Percentiles rank a stretch among this genome's conserved stretches.
Evolutionary conservation across 2,329 filamentous ascomycete species (phyloP).

Genomic region (Xylaria sp.): DNA sequence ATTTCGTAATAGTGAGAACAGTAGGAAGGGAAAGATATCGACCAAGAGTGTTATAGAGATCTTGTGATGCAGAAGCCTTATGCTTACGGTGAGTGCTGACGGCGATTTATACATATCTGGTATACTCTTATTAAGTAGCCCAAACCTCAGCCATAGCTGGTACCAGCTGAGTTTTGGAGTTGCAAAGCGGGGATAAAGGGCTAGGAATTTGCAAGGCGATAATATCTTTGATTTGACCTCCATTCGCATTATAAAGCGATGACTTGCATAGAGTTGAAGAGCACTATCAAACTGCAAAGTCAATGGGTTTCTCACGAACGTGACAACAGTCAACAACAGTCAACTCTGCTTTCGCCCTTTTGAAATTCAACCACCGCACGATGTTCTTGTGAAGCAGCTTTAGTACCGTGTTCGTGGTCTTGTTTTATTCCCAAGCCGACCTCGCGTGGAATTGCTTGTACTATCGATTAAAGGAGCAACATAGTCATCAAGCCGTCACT

Average conservation of each 20-base stretch:
- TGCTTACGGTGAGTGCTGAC: conserved; percentile 2
- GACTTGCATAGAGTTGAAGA: background rate
- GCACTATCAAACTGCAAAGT: background rate
- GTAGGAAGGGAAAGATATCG: background rate
- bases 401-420: background rate
- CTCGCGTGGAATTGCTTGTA: background rate
- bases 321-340: background rate
- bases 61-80: conserved; percentile 9
- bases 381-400: background rate
- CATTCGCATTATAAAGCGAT: background rate
- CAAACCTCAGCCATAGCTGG: conserved; percentile 5
- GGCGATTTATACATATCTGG: conserved; percentile 5
- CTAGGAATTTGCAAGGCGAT: conserved; percentile 16
- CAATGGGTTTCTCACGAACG: background rate
- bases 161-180: conserved; percentile 22
- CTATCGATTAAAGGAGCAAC: background rate
- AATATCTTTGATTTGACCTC: conserved; percentile 35
- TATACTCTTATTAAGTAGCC: background rate
- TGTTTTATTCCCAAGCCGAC: background rate
- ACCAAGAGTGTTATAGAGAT: conserved; percentile 1
- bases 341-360: too few relatives aligned
- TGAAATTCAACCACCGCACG: background rate
- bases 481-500: background rate
- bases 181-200: conserved; percentile 11
- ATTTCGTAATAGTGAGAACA: too few relatives aligned